Evolutionary conservation across 306 rosid species (phyloP).

Genomic region (Vicia sativa): DNA sequence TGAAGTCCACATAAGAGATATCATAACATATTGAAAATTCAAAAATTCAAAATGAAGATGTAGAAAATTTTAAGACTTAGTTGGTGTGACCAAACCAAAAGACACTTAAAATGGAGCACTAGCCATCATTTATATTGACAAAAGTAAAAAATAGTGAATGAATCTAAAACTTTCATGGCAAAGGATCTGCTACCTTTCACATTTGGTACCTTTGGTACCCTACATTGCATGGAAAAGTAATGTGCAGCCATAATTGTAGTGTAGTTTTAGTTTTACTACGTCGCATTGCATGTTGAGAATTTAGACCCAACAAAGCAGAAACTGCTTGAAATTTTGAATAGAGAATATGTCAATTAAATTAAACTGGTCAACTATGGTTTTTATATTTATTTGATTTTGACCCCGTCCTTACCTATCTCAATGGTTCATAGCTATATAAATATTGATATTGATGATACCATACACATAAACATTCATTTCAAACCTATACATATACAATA

Average conservation of each 20-base stretch:
- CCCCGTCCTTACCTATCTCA: constrained; percentile 8
- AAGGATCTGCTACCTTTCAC: too few relatives aligned
- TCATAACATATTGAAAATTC: too few relatives aligned
- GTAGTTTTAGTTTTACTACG: constrained; percentile 17
- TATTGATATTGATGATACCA: not conserved
- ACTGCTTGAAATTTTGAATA: constrained; percentile 30
- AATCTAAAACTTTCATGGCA: not conserved
- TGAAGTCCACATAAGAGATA: too few relatives aligned
- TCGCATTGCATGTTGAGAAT: constrained; percentile 28
- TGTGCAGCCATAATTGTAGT: not conserved
- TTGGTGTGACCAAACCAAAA: too few relatives aligned
- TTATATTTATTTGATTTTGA: constrained; percentile 40
- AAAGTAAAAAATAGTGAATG: not conserved
- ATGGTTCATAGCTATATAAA: constrained; percentile 14
- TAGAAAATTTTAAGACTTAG: too few relatives aligned
- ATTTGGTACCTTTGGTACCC: too few relatives aligned
- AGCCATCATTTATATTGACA: not conserved
- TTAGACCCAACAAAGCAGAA: not conserved
- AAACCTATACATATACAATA: not conserved
- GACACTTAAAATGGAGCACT: constrained; percentile 3
- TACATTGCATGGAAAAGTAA: not conserved
- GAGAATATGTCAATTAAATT: constrained; percentile 33
- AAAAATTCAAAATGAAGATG: too few relatives aligned
- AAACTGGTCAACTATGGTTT: constrained; percentile 34
- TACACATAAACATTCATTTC: not conserved